Evolutionary conservation across 2,329 filamentous ascomycete species (phyloP).

Genomic region (Madurella fahalii): DNA sequence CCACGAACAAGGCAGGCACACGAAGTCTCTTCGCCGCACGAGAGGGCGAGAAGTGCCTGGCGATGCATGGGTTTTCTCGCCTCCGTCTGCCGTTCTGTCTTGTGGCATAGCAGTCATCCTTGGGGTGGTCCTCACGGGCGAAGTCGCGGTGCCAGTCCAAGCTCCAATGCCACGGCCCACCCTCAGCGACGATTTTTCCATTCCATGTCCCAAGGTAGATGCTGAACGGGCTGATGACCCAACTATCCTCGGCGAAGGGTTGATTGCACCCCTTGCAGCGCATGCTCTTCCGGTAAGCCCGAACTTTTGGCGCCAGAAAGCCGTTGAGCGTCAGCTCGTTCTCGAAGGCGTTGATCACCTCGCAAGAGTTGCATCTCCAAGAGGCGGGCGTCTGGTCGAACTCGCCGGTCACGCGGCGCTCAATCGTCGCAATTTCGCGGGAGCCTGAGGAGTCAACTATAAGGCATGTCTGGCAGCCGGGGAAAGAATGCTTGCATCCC

Average conservation of each 20-base stretch:
- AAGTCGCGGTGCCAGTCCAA: conserved; percentile 18
- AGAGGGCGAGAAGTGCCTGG: conserved; percentile 6
- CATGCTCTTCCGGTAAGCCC: conserved; percentile 10
- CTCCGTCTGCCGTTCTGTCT: conserved; percentile 16
- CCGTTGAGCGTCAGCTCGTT: conserved; percentile 11
- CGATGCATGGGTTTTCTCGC: conserved; percentile 20
- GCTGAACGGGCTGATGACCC: conserved; percentile 19
- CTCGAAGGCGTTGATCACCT: conserved; percentile 17
- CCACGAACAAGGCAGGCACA: background rate
- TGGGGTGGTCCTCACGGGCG: conserved; percentile 10
- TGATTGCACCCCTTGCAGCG: conserved; percentile 11
- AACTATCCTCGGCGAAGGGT: conserved; percentile 14
- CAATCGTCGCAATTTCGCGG: conserved; percentile 18
- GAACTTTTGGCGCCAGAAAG: conserved; percentile 14
- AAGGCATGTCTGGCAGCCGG: conserved; percentile 15
- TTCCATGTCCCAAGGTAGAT: conserved; percentile 22
- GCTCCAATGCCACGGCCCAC: conserved; percentile 21
- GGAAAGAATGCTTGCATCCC: conserved; percentile 18
- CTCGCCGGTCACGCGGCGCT: conserved; percentile 13
- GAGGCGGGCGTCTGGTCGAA: conserved; percentile 22
- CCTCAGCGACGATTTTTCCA: conserved; percentile 17
- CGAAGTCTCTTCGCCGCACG: background rate
- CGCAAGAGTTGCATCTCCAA: conserved; percentile 18
- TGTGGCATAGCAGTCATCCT: conserved; percentile 13
- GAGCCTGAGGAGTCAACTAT: conserved; percentile 16